Conservation (phyloP, 2,329 filamentous ascomycete genomes). For the Niveomyces coronatus region DNA sequence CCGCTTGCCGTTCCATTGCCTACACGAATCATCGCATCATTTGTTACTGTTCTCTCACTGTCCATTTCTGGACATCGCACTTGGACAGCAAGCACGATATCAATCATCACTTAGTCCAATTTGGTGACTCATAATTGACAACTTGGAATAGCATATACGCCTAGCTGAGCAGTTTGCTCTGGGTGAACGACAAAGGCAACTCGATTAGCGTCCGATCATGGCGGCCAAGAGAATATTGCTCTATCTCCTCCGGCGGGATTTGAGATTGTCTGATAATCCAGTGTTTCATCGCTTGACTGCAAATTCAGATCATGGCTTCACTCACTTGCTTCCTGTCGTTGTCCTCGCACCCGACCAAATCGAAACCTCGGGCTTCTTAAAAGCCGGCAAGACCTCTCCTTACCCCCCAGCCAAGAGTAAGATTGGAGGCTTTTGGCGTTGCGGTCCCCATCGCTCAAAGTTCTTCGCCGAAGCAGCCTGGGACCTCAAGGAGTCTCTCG, state of each 20-base stretch:
- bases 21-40: too few species aligned
- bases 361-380: conserved; percentile 65
- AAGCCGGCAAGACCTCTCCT: conserved; percentile 42
- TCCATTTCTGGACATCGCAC: too few species aligned
- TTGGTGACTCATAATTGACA: too few species aligned
- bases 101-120: too few species aligned
- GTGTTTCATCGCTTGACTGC: conserved; percentile 50
- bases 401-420: conserved; percentile 58
- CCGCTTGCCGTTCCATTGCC: too few species aligned
- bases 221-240: conserved; percentile 45
- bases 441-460: conserved; percentile 59
- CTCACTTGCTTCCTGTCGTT: conserved; percentile 62
- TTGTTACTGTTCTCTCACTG: too few species aligned
- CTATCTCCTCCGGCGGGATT: conserved; percentile 62
- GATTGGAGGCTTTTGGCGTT: conserved; percentile 61
- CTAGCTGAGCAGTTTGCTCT: too few species aligned
- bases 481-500: conserved; percentile 56
- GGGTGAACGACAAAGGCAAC: too few species aligned
- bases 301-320: conserved; percentile 41
- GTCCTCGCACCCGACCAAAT: conserved; percentile 61
- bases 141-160: too few species aligned
- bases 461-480: conserved; percentile 65
- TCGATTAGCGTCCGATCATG: too few species aligned
- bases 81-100: too few species aligned
- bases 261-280: conserved; percentile 65